Conservation (phyloP, 2,329 filamentous ascomycete genomes). For the Sporothrix curviconia region DNA sequence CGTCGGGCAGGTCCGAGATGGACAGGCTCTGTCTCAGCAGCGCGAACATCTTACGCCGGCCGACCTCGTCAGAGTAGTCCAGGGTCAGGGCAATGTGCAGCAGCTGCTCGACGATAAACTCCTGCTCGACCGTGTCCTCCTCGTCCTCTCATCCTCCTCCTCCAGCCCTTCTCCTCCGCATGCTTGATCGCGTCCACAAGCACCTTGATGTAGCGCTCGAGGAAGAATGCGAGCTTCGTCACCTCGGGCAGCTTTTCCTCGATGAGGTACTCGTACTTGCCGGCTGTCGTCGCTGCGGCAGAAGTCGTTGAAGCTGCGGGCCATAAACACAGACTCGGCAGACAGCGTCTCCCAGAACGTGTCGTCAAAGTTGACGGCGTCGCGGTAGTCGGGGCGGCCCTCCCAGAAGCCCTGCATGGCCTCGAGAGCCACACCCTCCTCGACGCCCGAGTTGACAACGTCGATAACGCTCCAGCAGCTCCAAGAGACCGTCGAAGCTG, state of each 20-base stretch:
- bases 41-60: constrained; percentile 90
- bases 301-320: constrained; percentile 89
- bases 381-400: constrained; percentile 74
- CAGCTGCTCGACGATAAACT: constrained; percentile 93
- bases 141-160: constrained; percentile 64
- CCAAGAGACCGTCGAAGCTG: constrained; percentile 75
- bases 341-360: constrained; percentile 74
- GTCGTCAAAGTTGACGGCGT: constrained; percentile 65
- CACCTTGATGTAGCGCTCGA: constrained; percentile 71
- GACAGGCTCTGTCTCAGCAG: constrained; percentile 80
- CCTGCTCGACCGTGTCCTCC: constrained; percentile 79
- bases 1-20: constrained; percentile 80
- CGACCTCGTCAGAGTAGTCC: constrained; percentile 97
- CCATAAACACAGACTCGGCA: constrained; percentile 83
- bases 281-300: constrained; percentile 68
- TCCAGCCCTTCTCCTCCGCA: constrained; percentile 39
- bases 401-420: constrained; percentile 98
- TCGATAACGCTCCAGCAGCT: constrained; percentile 92
- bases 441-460: constrained; percentile 79
- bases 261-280: constrained; percentile 65
- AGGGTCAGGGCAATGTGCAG: constrained; percentile 86
- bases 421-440: constrained; percentile 83
- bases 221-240: constrained; percentile 78
- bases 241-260: constrained; percentile 96
- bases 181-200: constrained; percentile 59